Evolutionary conservation across 306 rosid species (phyloP).

Genomic region (Cucurbita ficifolia): DNA sequence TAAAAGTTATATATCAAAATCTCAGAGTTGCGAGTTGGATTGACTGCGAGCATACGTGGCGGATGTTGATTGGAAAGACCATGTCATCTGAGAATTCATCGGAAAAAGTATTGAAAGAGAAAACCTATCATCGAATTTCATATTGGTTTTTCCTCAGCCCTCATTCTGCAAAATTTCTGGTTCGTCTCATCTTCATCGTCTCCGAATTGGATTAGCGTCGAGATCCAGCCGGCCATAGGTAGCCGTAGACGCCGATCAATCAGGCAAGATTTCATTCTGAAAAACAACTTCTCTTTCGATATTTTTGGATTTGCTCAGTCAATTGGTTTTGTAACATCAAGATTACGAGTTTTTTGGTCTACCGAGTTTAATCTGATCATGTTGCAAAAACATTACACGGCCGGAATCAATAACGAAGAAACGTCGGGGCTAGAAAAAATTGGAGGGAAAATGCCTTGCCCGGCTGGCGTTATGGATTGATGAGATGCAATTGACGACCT

Average conservation of each 20-base stretch:
- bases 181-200: background rate
- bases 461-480: background rate
- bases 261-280: background rate
- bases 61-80: background rate
- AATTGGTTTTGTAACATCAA: background rate
- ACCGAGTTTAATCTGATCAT: background rate
- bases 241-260: background rate
- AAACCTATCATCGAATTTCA: background rate
- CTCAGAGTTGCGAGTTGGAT: background rate
- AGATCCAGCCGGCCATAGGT: background rate
- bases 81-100: constrained; percentile 1
- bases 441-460: background rate
- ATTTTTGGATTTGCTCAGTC: background rate
- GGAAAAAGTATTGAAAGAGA: background rate
- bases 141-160: background rate
- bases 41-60: background rate
- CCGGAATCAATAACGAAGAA: background rate
- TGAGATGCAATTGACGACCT: background rate
- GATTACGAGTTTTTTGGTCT: background rate
- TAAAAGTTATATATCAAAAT: background rate
- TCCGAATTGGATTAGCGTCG: background rate
- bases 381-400: background rate
- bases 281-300: background rate
- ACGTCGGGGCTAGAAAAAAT: background rate
- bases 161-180: background rate